Percentiles rank a stretch among this genome's conserved stretches.
Conservation (phyloP, 768 basidiomycete genomes). For the Phlebiopsis gigantea region DNA sequence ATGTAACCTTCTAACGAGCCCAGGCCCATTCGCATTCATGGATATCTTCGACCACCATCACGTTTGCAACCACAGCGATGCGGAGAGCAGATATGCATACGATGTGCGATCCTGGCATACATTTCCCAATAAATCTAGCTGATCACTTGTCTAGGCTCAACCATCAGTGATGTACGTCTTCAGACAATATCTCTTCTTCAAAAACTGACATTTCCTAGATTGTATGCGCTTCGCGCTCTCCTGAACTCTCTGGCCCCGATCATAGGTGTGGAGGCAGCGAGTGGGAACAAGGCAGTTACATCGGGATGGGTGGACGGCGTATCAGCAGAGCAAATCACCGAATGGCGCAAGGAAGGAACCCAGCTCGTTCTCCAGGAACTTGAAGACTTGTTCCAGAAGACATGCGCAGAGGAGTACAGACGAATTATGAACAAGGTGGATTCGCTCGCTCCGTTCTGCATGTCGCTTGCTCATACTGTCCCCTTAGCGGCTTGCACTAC, state of each 20-base stretch:
- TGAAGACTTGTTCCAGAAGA: constrained; percentile 53
- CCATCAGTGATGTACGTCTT: constrained; percentile 70
- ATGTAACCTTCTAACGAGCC: constrained; percentile 22
- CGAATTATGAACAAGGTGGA: constrained; percentile 62
- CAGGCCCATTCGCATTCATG: constrained; percentile 83
- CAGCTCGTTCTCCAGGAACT: constrained; percentile 53
- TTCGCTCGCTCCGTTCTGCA: constrained; percentile 9
- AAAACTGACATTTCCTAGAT: constrained; percentile 29
- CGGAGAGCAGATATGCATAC: constrained; percentile 74
- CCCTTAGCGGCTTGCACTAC: constrained; percentile 70
- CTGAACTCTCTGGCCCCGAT: constrained; percentile 78
- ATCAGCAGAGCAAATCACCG: constrained; percentile 46
- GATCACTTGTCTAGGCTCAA: constrained; percentile 43
- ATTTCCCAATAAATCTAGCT: neutral
- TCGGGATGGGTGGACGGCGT: constrained; percentile 61
- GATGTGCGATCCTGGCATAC: constrained; percentile 27
- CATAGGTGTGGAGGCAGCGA: constrained; percentile 73
- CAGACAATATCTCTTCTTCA: too few relatives aligned
- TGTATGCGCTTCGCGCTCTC: constrained; percentile 76
- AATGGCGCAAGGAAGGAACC: constrained; percentile 57
- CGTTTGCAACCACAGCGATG: constrained; percentile 89
- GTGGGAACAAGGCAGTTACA: constrained; percentile 42
- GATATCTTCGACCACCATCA: constrained; percentile 82
- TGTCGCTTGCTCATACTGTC: neutral
- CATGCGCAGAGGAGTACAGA: constrained; percentile 60